Evolutionary conservation across 139 green algal species (phyloP).

Genomic region (Yamagishiella unicocca): DNA sequence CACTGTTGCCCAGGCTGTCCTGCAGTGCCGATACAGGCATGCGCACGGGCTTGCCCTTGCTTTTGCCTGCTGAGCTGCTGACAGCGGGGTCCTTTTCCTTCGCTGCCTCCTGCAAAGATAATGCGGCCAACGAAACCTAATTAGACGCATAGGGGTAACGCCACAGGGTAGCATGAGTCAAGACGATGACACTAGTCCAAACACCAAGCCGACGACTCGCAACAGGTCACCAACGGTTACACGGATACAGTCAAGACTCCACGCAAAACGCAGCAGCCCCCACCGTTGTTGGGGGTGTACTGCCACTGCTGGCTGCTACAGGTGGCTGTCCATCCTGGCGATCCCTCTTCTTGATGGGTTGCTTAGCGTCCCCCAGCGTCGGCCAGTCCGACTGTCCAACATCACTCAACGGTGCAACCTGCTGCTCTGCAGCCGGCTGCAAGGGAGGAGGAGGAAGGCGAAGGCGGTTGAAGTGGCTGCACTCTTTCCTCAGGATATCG

Average conservation of each 20-base stretch:
- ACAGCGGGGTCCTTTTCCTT: constrained; percentile 3
- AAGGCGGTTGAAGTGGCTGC: too few species aligned
- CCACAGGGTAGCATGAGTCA: too few species aligned
- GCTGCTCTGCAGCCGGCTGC: neutral
- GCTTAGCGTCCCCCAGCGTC: constrained; percentile 83
- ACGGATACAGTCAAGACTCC: too few species aligned
- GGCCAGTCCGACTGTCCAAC: constrained; percentile 72
- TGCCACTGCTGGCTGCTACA: neutral
- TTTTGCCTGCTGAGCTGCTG: constrained; percentile 6
- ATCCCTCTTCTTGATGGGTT: constrained; percentile 78
- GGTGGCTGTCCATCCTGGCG: neutral
- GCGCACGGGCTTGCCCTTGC: constrained; percentile 55
- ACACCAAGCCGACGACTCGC: too few species aligned
- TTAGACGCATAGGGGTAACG: too few species aligned
- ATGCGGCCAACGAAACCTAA: too few species aligned
- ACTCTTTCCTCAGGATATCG: too few species aligned
- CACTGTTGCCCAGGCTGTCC: constrained; percentile 46
- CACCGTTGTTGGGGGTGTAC: neutral
- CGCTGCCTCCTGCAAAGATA: neutral
- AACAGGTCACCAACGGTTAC: too few species aligned
- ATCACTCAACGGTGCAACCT: constrained; percentile 32
- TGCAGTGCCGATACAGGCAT: constrained; percentile 54
- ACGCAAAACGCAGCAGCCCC: neutral
- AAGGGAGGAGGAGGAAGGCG: neutral
- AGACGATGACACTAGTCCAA: too few species aligned